Percentiles rank a stretch among this genome's conserved stretches.
phyloP scores from a whole-genome alignment of 148 eudicot genomes.

The Rhododendron mucronatum region DNA sequence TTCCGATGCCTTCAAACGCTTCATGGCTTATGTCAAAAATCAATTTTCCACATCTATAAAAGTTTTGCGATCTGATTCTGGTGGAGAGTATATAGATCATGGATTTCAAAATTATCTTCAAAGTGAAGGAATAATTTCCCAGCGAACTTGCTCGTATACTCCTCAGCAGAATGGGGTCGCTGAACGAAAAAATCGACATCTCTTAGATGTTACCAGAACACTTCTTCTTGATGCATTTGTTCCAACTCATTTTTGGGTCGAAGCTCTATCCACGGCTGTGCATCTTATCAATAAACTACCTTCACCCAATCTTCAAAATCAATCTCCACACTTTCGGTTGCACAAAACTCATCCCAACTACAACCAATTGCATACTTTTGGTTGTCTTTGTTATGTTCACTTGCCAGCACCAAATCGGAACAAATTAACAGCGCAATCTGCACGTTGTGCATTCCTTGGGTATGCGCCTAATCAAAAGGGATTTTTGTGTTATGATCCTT shows the following conservation, averaged over 20 bases:
- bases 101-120: not conserved
- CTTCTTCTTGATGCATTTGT: not conserved
- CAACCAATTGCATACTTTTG: not conserved
- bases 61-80: not conserved
- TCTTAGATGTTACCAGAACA: not conserved
- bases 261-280: not conserved
- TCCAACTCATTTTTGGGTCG: not conserved
- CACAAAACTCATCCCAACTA: not conserved
- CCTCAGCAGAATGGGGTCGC: slow-evolving; percentile 11
- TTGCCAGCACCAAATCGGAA: not conserved
- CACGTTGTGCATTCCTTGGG: not conserved
- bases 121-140: not conserved
- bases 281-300: not conserved
- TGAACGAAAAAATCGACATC: not conserved
- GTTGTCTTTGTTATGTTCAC: not conserved
- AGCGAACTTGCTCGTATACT: not conserved
- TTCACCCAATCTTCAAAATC: not conserved
- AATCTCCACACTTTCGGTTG: not conserved
- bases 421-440: not conserved
- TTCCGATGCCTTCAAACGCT: not conserved
- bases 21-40: not conserved
- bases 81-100: not conserved
- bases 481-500: not conserved
- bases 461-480: not conserved
- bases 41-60: not conserved